A percentile compares a stretch with the other conserved stretches of the same genome.
phyloP scores from a whole-genome alignment of 2,329 filamentous ascomycete species.

The Neofusicoccum sp. region DNA sequence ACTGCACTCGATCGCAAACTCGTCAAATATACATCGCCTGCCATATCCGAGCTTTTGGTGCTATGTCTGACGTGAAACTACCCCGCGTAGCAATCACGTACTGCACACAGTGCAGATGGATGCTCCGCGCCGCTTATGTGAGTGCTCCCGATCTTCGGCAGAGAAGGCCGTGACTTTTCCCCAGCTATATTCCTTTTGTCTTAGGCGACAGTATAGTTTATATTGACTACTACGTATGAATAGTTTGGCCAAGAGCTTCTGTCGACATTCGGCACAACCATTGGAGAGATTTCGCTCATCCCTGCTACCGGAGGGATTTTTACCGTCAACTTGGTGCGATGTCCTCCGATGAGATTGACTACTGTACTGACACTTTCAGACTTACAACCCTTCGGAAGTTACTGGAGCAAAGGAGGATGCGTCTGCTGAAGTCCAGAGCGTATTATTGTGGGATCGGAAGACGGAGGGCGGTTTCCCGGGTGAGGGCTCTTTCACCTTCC shows the following conservation, averaged over 20 bases:
- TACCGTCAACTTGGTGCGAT: conserved; percentile 60
- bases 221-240: neutral
- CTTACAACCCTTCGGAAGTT: conserved; percentile 4
- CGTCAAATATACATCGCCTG: neutral
- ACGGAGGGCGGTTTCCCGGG: conserved; percentile 82
- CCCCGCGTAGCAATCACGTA: conserved; percentile 85
- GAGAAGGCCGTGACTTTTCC: neutral
- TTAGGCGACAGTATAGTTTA: neutral
- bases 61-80: conserved; percentile 36
- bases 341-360: neutral
- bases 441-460: conserved; percentile 84
- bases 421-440: conserved; percentile 42
- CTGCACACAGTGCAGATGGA: conserved; percentile 94
- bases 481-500: conserved; percentile 28
- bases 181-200: neutral
- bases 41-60: neutral
- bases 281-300: conserved; percentile 85
- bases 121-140: conserved; percentile 79
- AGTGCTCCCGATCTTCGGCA: conserved; percentile 24
- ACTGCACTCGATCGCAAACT: neutral
- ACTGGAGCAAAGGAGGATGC: conserved; percentile 4
- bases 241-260: conserved; percentile 94
- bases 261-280: conserved; percentile 79
- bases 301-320: conserved; percentile 85
- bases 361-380: neutral